Base-by-base conservation (phyloP, 805 yeast genomes). In the Saccharomyces mikatae region DNA sequence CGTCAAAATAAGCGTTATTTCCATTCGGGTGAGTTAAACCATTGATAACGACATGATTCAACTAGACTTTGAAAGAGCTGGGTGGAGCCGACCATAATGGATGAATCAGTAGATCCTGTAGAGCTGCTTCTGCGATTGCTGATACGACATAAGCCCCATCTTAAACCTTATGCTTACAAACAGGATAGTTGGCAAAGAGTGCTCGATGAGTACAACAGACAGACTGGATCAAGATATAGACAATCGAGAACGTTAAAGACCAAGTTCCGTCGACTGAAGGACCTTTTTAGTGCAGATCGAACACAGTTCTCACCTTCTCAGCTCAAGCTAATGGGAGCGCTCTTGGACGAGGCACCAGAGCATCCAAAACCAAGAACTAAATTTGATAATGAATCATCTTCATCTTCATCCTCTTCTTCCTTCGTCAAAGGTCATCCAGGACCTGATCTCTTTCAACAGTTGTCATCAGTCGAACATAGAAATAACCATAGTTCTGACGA, bases 171-270 rank as follows among this genome's bases (percentile, higher is more conserved):
- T 47, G 58, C 67, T 2, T 58, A 58, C 41, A 53, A 66, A 24
- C 54, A 61, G 51, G 59, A 59, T 13, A 62, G 68, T 6, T 69
- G 73, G 73, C 51, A 54, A 4, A 54, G 51, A 21, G 58, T 69
- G 27, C 48, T 68, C 31, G 53, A 58, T 17, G 62, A 61, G 29
- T 69, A 65, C 51, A 69, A 68, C 55, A 17, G 46, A 2, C 49
- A 47, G 13, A 60, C 67, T 2, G 66, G 61, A 11, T 56, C 58
- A 10, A 54, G 54, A 8, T 66, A 66, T 41, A 63, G 62, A 36
- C 72, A 69, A 50, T 60, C 60, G 28, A 61, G 72, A 28, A 68
- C 72, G 2, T 36, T 69, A 29, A 64, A 61, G 57, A 62, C 56
- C 8, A 59, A 68, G 41, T 68, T 66, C 46, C 65, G 64, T 17